phyloP scores from a whole-genome alignment of 2,329 filamentous ascomycete species.

The Beauveria asiatica region DNA sequence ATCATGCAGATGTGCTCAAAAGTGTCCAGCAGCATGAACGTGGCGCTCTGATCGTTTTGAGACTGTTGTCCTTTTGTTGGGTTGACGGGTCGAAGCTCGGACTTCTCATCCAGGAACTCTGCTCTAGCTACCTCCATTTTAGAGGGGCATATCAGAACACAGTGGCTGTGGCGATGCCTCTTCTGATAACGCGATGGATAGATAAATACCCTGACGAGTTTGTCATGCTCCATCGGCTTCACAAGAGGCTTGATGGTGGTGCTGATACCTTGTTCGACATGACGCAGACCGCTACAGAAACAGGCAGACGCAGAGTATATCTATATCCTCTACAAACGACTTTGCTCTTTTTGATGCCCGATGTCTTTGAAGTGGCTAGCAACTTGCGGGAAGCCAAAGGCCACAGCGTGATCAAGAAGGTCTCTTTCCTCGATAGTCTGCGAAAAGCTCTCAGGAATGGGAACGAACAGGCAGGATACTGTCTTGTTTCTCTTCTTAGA shows the following conservation, averaged over 20 bases:
- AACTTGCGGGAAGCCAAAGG: slow-evolving; percentile 57
- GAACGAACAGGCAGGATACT: slow-evolving; percentile 60
- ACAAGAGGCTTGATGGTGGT: slow-evolving; percentile 54
- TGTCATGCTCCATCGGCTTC: slow-evolving; percentile 51
- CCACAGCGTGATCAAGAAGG: slow-evolving; percentile 55
- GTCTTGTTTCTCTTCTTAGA: slow-evolving; percentile 52
- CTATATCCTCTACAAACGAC: slow-evolving; percentile 56
- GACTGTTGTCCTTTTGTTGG: slow-evolving; percentile 55
- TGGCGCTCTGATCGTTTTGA: slow-evolving; percentile 44
- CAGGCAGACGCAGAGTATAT: slow-evolving; percentile 43
- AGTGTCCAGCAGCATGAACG: slow-evolving; percentile 42
- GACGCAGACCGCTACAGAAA: slow-evolving; percentile 53
- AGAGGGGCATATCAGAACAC: slow-evolving; percentile 56
- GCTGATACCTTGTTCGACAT: slow-evolving; percentile 63
- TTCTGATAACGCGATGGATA: slow-evolving; percentile 58
- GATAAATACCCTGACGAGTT: slow-evolving; percentile 58
- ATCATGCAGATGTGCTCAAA: slow-evolving; percentile 25
- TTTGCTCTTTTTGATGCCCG: slow-evolving; percentile 55
- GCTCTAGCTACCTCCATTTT: slow-evolving; percentile 58
- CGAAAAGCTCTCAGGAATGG: slow-evolving; percentile 55
- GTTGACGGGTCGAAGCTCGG: slow-evolving; percentile 54
- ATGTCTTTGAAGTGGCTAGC: slow-evolving; percentile 62
- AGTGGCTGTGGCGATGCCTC: slow-evolving; percentile 52
- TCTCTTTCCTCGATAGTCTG: slow-evolving; percentile 54
- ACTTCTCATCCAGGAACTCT: slow-evolving; percentile 55